phyloP scores from a whole-genome alignment of 2,329 filamentous ascomycete species.

The Fusarium albosuccineum region DNA sequence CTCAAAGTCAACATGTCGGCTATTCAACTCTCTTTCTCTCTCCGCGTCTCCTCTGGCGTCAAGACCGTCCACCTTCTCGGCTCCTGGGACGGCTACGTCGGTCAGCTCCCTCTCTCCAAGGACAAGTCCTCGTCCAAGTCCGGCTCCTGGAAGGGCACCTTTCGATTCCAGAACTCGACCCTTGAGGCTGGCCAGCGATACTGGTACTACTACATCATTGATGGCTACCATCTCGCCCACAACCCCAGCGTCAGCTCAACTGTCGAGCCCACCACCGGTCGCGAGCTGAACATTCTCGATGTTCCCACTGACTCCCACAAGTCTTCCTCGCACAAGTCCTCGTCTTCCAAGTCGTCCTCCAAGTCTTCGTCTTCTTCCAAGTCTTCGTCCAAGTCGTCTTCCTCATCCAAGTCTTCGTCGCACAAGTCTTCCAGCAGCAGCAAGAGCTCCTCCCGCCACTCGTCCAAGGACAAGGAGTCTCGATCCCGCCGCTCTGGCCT shows the following conservation, averaged over 20 bases:
- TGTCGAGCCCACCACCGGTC: slow-evolving; percentile 95
- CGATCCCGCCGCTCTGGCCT: slow-evolving; percentile 62
- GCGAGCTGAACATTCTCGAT: slow-evolving; percentile 97
- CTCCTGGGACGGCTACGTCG: slow-evolving; percentile 97
- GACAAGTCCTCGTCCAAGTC: slow-evolving; percentile 86
- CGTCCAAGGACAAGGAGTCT: slow-evolving; percentile 59
- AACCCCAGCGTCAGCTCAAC: slow-evolving; percentile 91
- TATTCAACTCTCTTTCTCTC: slow-evolving; percentile 94
- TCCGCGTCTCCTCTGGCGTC: slow-evolving; percentile 95
- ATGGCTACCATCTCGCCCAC: slow-evolving; percentile 98
- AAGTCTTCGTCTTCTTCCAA: slow-evolving; percentile 52
- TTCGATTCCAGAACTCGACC: slow-evolving; percentile 91
- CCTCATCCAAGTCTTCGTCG: slow-evolving; percentile 53
- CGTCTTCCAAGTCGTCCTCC: slow-evolving; percentile 58
- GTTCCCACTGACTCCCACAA: slow-evolving; percentile 71
- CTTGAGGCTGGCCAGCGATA: slow-evolving; percentile 92
- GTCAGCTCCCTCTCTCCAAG: slow-evolving; percentile 94
- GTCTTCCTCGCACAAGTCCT: slow-evolving; percentile 56
- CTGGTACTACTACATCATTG: slow-evolving; percentile 99
- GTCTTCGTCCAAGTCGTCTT: slow-evolving; percentile 59
- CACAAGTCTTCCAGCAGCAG: slow-evolving; percentile 49
- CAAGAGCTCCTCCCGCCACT: slow-evolving; percentile 59
- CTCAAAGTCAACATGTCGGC: slow-evolving; percentile 77
- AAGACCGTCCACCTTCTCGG: slow-evolving; percentile 98
- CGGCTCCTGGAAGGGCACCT: slow-evolving; percentile 94